These are phyloP conservation scores for Coniferiporia weirii DNA, from an alignment of 1,284 basidiomycete species.

Conservation along the genomic window DNA sequence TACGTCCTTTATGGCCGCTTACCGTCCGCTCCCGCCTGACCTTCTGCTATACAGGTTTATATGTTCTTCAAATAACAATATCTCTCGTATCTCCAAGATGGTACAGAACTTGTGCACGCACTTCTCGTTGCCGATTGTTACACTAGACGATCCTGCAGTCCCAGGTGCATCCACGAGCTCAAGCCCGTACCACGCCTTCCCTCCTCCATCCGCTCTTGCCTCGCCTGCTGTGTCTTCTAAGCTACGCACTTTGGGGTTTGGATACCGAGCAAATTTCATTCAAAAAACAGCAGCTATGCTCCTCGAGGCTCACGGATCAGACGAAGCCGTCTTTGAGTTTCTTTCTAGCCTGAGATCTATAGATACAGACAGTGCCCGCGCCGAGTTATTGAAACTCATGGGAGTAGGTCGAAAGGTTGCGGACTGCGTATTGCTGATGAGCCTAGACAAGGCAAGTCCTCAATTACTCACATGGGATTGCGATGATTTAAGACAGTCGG, in stretches of 20 bases:
- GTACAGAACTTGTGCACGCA: conserved; percentile 68
- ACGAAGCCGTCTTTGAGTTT: conserved; percentile 55
- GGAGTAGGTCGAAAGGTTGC: conserved; percentile 96
- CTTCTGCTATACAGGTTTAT: conserved; percentile 67
- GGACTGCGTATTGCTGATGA: conserved; percentile 94
- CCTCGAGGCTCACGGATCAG: conserved; percentile 45
- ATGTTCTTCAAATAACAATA: conserved; percentile 98
- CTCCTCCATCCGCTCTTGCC: conserved; percentile 67
- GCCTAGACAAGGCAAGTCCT: conserved; percentile 77
- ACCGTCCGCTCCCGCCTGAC: conserved; percentile 13
- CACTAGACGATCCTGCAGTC: conserved; percentile 38
- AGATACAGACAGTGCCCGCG: conserved; percentile 58
- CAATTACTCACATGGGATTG: no score
- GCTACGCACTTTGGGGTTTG: conserved; percentile 86
- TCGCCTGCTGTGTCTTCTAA: conserved; percentile 53
- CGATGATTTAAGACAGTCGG: not conserved
- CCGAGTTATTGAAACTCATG: conserved; percentile 73
- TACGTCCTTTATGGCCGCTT: conserved; percentile 38
- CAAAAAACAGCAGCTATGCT: conserved; percentile 80
- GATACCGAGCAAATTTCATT: conserved; percentile 91
- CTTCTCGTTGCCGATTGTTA: conserved; percentile 64
- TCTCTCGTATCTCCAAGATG: conserved; percentile 87
- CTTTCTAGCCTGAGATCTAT: conserved; percentile 50
- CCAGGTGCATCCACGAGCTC: conserved; percentile 24
- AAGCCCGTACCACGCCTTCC: conserved; percentile 77